Evolutionary conservation across 2,329 filamentous ascomycete genomes (phyloP), one percentile per base, ranked within the genome.

Genomic region (Aspergillus puulaauensis): DNA sequence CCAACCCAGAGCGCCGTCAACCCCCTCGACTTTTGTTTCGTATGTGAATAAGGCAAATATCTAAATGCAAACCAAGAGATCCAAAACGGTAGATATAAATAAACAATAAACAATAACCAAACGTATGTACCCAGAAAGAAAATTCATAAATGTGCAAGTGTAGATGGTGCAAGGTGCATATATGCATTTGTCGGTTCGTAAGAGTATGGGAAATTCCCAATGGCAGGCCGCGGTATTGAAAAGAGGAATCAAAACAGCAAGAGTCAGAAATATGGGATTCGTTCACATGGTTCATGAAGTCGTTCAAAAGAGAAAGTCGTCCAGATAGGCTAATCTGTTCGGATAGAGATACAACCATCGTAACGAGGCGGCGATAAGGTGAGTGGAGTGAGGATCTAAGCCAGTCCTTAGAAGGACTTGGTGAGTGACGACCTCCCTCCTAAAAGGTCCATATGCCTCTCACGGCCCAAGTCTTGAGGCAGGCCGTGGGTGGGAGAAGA

Each of bases 401-500:
- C 27, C 27, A 31, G 27, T 8, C 48, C 53, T 46, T 69, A 6
- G 67, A 67, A 54, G 72, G 72, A 15, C 66, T 68, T 27, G 73
- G 51, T 2, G 67, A 74, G 23, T 70, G 71, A 14, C 66, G 69
- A 37, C 33, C 65, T 61, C 6, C 57, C 54, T 43, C 52, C 48
- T 27, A 65, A 54, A 1, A 61, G 50, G 9, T 68, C 68, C 52
- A 70, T 52, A 27, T 59, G 55, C 23, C 66, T 64, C 33, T 63
- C 58, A 3, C 64, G 63, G 21, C 54, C 19, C 9, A 59, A 21
- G 2, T 61, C 57, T 15, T 69, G 59, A 8, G 66, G 56, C 53
- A 72, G 61, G 9, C 69, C 68, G n/a, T 69, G 67, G 11, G 66
- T 46, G 23, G 68, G 65, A 53, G 24, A 64, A 5, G 65, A 45